Conservation (phyloP, 306 rosid species). For the Echinosophora koreensis region DNA sequence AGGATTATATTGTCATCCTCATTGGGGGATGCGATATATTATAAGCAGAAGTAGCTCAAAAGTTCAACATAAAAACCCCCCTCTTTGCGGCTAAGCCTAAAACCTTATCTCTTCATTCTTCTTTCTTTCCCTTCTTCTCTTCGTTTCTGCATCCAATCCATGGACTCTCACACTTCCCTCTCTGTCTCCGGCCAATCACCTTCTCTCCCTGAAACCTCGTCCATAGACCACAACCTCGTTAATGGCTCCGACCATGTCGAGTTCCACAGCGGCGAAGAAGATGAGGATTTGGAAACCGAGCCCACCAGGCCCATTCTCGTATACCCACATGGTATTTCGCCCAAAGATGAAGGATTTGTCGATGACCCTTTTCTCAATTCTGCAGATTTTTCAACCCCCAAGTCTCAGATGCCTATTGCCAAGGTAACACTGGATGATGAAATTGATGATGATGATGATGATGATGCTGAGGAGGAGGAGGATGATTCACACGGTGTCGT, state of each 20-base stretch:
- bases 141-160: neutral
- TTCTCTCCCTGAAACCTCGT: constrained; percentile 39
- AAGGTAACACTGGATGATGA: constrained; percentile 58
- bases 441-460: constrained; percentile 48
- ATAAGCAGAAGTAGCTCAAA: no score
- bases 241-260: constrained; percentile 65
- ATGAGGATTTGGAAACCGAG: constrained; percentile 59
- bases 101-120: constrained; percentile 43
- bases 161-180: constrained; percentile 53
- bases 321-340: constrained; percentile 32
- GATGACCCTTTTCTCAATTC: constrained; percentile 32
- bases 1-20: no score
- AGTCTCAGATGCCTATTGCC: constrained; percentile 39
- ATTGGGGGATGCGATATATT: no score
- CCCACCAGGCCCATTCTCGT: constrained; percentile 53
- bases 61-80: constrained; percentile 19
- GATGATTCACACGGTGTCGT: constrained; percentile 6
- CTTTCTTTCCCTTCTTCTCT: neutral
- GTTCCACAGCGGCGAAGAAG: constrained; percentile 65
- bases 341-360: neutral
- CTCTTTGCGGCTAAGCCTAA: constrained; percentile 26
- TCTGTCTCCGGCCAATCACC: constrained; percentile 47
- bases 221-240: constrained; percentile 35
- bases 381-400: constrained; percentile 47
- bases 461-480: neutral